Evolutionary conservation across 371 early-diverging fungal genomes (phyloP), one percentile per base, ranked within the genome.

Genomic region (Zychaea mexicana): DNA sequence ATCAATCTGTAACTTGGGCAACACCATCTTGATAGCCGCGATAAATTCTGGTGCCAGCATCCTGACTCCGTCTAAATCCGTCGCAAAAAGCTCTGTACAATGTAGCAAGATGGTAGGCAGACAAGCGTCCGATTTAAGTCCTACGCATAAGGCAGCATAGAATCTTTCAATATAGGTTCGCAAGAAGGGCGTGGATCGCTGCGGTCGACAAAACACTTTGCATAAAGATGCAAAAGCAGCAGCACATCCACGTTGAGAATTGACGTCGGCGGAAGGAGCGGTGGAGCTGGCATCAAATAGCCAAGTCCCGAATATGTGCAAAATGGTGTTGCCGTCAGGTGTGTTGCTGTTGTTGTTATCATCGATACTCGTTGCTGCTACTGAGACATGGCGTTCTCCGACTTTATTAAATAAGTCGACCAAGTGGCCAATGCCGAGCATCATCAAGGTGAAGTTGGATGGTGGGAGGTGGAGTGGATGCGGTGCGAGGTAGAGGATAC

Each of bases 271-370:
- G n/a, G 66, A 36, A 7, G 72, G 59, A 5, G 78, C 68, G 12
- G 71, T 66, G 0, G 81, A 66, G 17, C 79, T 71, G 0, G 89
- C 90, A 53, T 90, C 90, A 78, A 93, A 93, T 5, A 94, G 78
- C 80, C 86, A 92, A 1, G 78, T 70, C 2, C 92, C 92, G 82
- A 92, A 92, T 87, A 94, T 90, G 60, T 87, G 76, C 38, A 94
- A 74, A 0, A 94, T 60, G 0, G 92, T 92, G 64, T 93, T 94
- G 15, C 93, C 93, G 68, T 91, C 88, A 0, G 91, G 88, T 19
- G n/a, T n/a, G n/a, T n/a, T n/a, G n/a, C n/a, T n/a, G n/a, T n/a
- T n/a, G n/a, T n/a, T n/a, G n/a, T n/a, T n/a, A n/a, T n/a, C n/a
- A n/a, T n/a, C n/a, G n/a, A n/a, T n/a, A n/a, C n/a, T n/a, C n/a